Evolutionary conservation across 768 basidiomycete genomes (phyloP).

Genomic region (Kwoniella sp.): DNA sequence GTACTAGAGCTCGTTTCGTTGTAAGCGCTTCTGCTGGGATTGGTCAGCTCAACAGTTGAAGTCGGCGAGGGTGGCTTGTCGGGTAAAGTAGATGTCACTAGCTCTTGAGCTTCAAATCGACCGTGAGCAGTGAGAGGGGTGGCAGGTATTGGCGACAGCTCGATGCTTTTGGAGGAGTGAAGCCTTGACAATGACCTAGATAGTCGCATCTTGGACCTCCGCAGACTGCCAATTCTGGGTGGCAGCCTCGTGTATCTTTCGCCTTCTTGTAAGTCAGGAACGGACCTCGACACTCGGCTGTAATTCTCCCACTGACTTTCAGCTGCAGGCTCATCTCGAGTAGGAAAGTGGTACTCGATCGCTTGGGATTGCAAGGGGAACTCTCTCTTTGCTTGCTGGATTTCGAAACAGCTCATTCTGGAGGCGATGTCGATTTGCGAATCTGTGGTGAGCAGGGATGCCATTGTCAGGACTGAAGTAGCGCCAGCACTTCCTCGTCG

Average conservation of each 20-base stretch:
- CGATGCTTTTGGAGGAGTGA: background rate
- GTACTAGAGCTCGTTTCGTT: constrained; percentile 1
- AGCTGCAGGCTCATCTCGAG: background rate
- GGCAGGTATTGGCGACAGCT: background rate
- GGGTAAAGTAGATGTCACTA: background rate
- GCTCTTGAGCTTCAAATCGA: background rate
- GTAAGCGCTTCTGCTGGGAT: constrained; percentile 4
- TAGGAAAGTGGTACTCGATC: constrained; percentile 15
- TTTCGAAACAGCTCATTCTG: constrained; percentile 22
- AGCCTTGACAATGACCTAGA: background rate
- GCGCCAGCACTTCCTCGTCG: constrained; percentile 2
- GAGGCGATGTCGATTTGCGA: constrained; percentile 6
- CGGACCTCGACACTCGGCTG: background rate
- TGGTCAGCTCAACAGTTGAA: background rate
- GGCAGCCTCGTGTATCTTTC: constrained; percentile 17
- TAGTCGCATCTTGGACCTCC: background rate
- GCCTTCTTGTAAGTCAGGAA: constrained; percentile 4
- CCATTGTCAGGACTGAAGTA: constrained; percentile 17
- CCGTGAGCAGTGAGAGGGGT: background rate
- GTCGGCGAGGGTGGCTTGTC: background rate
- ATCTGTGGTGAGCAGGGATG: constrained; percentile 12
- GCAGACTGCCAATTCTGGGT: constrained; percentile 2
- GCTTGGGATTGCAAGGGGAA: constrained; percentile 16
- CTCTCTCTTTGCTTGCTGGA: constrained; percentile 25
- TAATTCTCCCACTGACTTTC: background rate